Evolutionary conservation across 2,329 filamentous ascomycete genomes (phyloP), one percentile per base, ranked within the genome.

Genomic region (Neofusicoccum ribis): DNA sequence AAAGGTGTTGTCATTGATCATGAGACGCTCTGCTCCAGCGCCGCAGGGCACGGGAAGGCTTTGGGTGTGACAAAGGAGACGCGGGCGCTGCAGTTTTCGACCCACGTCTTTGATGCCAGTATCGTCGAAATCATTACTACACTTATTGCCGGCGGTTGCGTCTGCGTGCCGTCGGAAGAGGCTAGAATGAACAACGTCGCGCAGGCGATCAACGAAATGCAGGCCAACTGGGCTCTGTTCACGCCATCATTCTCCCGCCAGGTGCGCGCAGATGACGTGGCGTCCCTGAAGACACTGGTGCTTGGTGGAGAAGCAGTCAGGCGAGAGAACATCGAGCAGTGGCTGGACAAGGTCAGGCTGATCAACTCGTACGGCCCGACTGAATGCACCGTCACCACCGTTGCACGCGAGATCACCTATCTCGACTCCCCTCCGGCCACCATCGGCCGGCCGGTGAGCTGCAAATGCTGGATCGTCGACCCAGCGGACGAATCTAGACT

Each of bases 121-220:
- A 81, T 85, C 34, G 81, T 84, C 70, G 84, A 84, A 69, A 85
- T 86, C 79, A 79, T 85, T 9, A 84, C 82, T 64, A 84, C 84
- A 0, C 76, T 86, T 20, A 77, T 79, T 20, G 73, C 76, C 14
- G 83, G 84, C 27, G 84, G 83, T 3, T 82, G 80, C 3, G 78
- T 85, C 12, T 85, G 83, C 69, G 83, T 86, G 7, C 83, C 84
- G 0, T 85, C 84, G 0, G 85, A 87, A 37, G 79, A 82, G 52
- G 46, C 46, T 7, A 79, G 84, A 2, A 78, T 86, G 69, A 17
- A 52, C 50, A 39, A 52, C 27, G 15, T 52, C n/a, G 20, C 46
- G 46, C 17, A 79, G 2, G 77, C 78, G 63, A 49, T 49, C 46
- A 74, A 74, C 49, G 71, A 70, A 15, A 70, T 77, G 64, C 68